A percentile compares a stretch with the other conserved stretches of the same genome.
These are phyloP conservation scores for Capsicum pubescens DNA, from an alignment of 257 asterid species.

Conservation along the genomic window DNA sequence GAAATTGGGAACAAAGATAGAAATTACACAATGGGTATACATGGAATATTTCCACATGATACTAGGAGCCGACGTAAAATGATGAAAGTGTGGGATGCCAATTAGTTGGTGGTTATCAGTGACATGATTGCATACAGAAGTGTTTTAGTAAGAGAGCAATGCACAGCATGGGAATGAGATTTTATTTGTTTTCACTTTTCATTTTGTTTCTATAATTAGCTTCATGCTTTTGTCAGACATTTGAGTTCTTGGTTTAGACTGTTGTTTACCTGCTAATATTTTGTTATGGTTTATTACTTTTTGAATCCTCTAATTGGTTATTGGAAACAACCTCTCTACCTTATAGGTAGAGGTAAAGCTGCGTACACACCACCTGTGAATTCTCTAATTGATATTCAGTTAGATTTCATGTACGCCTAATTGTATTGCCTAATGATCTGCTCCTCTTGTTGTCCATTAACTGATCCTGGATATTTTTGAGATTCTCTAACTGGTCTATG, in stretches of 20 bases:
- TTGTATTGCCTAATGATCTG: background rate
- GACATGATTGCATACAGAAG: background rate
- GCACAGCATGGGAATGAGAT: background rate
- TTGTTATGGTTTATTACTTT: background rate
- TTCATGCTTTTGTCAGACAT: background rate
- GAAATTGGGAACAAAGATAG: background rate
- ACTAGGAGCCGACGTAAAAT: background rate
- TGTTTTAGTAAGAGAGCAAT: background rate
- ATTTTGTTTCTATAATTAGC: slow-evolving; percentile 13
- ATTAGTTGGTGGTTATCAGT: slow-evolving; percentile 17
- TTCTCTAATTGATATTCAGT: background rate
- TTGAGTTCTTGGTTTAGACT: slow-evolving; percentile 12
- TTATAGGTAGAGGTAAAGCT: background rate
- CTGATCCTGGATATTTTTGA: background rate
- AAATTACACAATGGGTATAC: background rate
- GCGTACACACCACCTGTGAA: background rate
- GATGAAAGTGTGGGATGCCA: slow-evolving; percentile 3
- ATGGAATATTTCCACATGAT: background rate
- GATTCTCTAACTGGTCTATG: slow-evolving; percentile 5
- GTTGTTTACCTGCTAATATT: background rate
- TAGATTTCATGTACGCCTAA: background rate
- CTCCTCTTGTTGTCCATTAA: background rate
- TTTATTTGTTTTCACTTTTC: slow-evolving; percentile 8
- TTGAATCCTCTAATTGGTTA: background rate
- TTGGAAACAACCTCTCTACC: slow-evolving; percentile 5